phyloP scores from a whole-genome alignment of 2,329 filamentous ascomycete genomes.

The Aspergillus sclerotialis region DNA sequence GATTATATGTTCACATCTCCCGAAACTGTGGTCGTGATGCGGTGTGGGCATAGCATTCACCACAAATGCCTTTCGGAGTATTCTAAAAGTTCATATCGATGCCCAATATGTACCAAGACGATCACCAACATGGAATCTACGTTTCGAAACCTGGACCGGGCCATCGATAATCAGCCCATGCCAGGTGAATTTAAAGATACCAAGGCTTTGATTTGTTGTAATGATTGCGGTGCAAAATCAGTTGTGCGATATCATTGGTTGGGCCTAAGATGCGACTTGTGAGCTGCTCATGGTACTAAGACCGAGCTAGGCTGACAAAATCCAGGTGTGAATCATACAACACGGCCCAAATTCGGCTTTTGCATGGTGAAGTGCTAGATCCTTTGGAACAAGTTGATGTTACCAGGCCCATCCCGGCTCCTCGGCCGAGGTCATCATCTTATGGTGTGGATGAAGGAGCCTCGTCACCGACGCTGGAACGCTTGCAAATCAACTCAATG shows the following conservation, averaged over 20 bases:
- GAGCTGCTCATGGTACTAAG: conserved; percentile 11
- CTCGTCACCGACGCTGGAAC: conserved; percentile 13
- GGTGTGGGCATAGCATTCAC: conserved; percentile 93
- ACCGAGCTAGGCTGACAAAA: conserved; percentile 7
- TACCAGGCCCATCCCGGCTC: conserved; percentile 8
- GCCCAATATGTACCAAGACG: conserved; percentile 92
- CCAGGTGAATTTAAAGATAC: conserved; percentile 73
- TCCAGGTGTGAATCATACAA: conserved; percentile 41
- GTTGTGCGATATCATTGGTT: conserved; percentile 90
- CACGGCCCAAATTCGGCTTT: conserved; percentile 35
- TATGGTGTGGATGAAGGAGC: conserved; percentile 17
- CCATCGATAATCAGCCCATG: conserved; percentile 88
- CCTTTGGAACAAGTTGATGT: conserved; percentile 18
- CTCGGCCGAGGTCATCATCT: conserved; percentile 21
- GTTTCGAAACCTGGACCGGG: conserved; percentile 82
- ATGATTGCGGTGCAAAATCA: conserved; percentile 86
- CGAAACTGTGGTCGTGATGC: conserved; percentile 84
- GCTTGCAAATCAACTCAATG: conserved; percentile 22
- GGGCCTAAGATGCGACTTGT: conserved; percentile 73
- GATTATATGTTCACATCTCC: conserved; percentile 95
- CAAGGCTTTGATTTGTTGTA: conserved; percentile 79
- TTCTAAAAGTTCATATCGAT: conserved; percentile 87
- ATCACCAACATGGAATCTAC: conserved; percentile 96
- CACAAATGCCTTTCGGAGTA: conserved; percentile 81
- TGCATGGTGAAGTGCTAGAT: conserved; percentile 24